These are phyloP conservation scores for Triglochin maritima DNA, from an alignment of 106 monocot genomes.

Conservation along the genomic window DNA sequence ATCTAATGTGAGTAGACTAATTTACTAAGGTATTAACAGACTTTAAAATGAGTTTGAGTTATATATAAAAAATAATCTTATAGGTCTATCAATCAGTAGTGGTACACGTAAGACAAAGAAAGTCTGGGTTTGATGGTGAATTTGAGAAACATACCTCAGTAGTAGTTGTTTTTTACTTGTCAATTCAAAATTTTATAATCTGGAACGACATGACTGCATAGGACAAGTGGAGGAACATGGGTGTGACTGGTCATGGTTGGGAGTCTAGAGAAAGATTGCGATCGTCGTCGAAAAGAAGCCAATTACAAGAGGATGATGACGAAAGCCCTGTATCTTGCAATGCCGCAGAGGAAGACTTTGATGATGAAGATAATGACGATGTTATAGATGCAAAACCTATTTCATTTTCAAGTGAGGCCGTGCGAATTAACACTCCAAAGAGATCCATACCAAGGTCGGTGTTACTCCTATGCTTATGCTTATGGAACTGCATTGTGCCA, in stretches of 20 bases:
- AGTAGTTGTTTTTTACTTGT: too few species aligned
- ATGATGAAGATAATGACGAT: constrained; percentile 28
- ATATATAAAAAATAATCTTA: too few species aligned
- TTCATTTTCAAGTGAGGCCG: constrained; percentile 17
- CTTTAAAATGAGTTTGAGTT: too few species aligned
- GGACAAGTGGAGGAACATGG: constrained; percentile 82
- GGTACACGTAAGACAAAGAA: too few species aligned
- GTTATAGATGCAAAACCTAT: constrained; percentile 51
- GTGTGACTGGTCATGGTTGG: constrained; percentile 47
- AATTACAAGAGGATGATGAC: constrained; percentile 24
- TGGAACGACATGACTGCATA: constrained; percentile 2
- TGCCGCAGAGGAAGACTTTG: constrained; percentile 14
- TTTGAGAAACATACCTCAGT: too few species aligned
- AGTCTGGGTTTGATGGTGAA: too few species aligned
- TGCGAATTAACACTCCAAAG: constrained; percentile 19
- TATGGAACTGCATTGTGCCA: too few species aligned
- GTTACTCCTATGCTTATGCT: background rate
- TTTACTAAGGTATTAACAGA: too few species aligned
- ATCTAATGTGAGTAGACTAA: too few species aligned
- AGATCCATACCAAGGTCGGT: constrained; percentile 47
- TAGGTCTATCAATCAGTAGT: too few species aligned
- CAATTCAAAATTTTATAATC: background rate
- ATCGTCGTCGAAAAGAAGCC: constrained; percentile 36
- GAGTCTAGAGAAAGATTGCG: constrained; percentile 49
- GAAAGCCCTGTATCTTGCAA: constrained; percentile 19